These are phyloP conservation scores for Lasiodiplodia citricola DNA, from an alignment of 2,329 filamentous ascomycete species.

Conservation along the genomic window DNA sequence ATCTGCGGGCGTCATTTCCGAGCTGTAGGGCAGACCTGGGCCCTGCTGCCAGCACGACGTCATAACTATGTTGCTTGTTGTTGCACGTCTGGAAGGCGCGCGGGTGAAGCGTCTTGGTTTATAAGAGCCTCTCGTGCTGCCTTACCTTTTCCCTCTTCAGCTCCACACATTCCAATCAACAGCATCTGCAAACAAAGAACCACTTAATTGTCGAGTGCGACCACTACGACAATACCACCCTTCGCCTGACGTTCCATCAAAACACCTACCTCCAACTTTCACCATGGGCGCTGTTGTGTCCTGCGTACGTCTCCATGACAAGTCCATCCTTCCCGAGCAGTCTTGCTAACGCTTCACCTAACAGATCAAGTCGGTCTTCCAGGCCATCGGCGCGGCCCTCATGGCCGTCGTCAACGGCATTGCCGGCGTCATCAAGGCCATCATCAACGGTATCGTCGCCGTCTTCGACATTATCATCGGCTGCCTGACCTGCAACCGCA, in stretches of 20 bases:
- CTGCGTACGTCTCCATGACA: slow-evolving; percentile 68
- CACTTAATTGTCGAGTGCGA: not conserved
- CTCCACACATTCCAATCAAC: slow-evolving; percentile 5
- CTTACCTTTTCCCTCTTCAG: not conserved
- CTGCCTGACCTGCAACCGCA: slow-evolving; percentile 56
- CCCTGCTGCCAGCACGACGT: not conserved
- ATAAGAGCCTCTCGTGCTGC: slow-evolving; percentile 14
- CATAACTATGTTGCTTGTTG: slow-evolving; percentile 16
- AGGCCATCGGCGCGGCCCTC: slow-evolving; percentile 53
- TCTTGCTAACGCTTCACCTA: slow-evolving; percentile 31
- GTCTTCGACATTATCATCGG: slow-evolving; percentile 56
- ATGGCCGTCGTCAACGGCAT: slow-evolving; percentile 56
- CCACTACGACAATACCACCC: not conserved
- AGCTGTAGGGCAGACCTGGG: not conserved
- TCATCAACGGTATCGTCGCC: slow-evolving; percentile 56
- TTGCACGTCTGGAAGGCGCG: not conserved
- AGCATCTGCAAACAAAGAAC: not conserved
- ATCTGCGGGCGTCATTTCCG: slow-evolving; percentile 17
- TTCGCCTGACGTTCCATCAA: not conserved
- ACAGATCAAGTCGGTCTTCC: slow-evolving; percentile 51
- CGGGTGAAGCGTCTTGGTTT: not conserved
- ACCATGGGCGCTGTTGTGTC: slow-evolving; percentile 84
- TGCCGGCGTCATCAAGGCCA: slow-evolving; percentile 51
- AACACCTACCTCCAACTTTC: slow-evolving; percentile 32
- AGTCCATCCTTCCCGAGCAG: not conserved